These are phyloP conservation scores for Phalaenopsis aphrodite DNA, from an alignment of 106 monocot genomes.

Conservation along the genomic window DNA sequence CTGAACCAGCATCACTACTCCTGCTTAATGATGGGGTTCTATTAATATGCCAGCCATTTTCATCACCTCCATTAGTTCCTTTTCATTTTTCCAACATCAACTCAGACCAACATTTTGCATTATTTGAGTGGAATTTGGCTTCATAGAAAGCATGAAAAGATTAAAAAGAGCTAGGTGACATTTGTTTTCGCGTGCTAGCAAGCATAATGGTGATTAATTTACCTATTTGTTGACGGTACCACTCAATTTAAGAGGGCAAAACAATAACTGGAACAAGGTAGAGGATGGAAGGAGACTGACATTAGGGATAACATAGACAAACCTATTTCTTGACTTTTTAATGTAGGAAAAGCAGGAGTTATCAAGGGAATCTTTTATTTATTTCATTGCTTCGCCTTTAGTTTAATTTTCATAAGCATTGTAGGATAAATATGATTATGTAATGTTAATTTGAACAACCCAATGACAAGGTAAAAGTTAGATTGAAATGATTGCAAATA, in stretches of 20 bases:
- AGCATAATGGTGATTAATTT: background rate
- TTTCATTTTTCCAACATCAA: background rate
- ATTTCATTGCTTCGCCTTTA: background rate
- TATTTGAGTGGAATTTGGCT: background rate
- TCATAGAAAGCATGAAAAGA: background rate
- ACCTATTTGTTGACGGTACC: background rate
- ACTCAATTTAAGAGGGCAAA: background rate
- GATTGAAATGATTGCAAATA: too few species aligned
- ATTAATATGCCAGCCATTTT: background rate
- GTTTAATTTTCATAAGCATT: background rate
- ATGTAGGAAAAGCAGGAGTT: background rate
- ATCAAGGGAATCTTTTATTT: background rate
- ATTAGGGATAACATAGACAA: background rate
- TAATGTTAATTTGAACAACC: background rate
- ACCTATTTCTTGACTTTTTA: background rate
- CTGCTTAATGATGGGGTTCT: background rate
- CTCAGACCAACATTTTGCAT: background rate
- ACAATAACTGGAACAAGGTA: background rate
- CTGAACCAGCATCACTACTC: too few species aligned
- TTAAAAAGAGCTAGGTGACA: background rate
- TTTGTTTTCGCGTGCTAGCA: background rate
- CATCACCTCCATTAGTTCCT: background rate
- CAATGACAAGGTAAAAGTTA: background rate
- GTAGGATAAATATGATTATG: background rate
- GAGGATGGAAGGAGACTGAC: background rate